These are phyloP conservation scores for Talaromyces sp. DNA, from an alignment of 2,329 filamentous ascomycete species.

Conservation along the genomic window DNA sequence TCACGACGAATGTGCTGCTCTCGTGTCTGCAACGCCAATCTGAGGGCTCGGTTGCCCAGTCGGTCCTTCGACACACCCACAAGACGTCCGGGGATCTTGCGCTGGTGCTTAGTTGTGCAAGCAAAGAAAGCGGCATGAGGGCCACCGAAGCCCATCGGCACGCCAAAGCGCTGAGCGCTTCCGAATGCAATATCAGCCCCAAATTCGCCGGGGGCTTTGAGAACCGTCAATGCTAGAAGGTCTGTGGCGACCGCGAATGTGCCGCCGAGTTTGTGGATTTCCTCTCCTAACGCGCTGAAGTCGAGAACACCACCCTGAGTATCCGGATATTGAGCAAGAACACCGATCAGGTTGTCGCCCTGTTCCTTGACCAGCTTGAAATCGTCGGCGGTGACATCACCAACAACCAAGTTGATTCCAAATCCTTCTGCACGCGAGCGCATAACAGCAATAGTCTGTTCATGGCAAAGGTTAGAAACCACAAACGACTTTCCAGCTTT, in stretches of 20 bases:
- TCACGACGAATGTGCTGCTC: constrained; percentile 96
- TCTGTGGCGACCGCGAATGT: constrained; percentile 87
- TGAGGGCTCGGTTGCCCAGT: constrained; percentile 72
- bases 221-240: constrained; percentile 75
- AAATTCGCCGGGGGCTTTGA: constrained; percentile 88
- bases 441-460: constrained; percentile 80
- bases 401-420: constrained; percentile 69
- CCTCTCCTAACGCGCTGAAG: constrained; percentile 67
- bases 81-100: constrained; percentile 86
- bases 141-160: constrained; percentile 86
- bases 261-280: constrained; percentile 70
- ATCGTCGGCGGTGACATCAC: constrained; percentile 64
- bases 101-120: constrained; percentile 83
- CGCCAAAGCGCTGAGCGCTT: constrained; percentile 84
- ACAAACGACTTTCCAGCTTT: constrained; percentile 73
- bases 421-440: constrained; percentile 86
- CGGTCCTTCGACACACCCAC: constrained; percentile 91
- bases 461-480: constrained; percentile 75
- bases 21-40: constrained; percentile 82
- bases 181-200: constrained; percentile 94
- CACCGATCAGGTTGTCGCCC: constrained; percentile 78
- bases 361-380: constrained; percentile 64
- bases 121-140: constrained; percentile 98
- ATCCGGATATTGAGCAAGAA: constrained; percentile 92
- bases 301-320: constrained; percentile 76